A percentile compares a stretch with the other conserved stretches of the same genome.
Evolutionary conservation across 352 stramenopile species (phyloP).

Genomic region (Aphanomyces euteiches): DNA sequence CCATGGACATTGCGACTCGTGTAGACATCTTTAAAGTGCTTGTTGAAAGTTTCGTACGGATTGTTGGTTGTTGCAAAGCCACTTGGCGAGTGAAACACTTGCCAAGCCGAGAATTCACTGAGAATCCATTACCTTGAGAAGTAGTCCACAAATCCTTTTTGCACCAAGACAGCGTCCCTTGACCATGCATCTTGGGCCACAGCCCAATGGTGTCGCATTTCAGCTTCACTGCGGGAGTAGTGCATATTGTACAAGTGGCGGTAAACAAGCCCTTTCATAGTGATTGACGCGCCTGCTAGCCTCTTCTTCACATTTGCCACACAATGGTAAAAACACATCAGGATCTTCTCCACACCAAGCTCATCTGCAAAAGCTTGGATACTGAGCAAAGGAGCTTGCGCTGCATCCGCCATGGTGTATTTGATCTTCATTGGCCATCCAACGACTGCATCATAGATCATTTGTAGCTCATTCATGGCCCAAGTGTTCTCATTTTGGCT

Average conservation of each 20-base stretch:
- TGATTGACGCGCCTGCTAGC: background rate
- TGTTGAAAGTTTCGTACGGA: background rate
- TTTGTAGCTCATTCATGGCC: background rate
- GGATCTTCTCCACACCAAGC: background rate
- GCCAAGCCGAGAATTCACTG: background rate
- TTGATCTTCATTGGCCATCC: background rate
- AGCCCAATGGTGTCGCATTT: background rate
- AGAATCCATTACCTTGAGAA: background rate
- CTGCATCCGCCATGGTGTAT: conserved; percentile 1
- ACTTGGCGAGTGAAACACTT: background rate
- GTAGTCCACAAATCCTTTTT: background rate
- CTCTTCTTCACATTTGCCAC: background rate
- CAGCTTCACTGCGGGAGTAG: background rate
- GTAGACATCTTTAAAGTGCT: conserved; percentile 2
- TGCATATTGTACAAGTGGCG: background rate
- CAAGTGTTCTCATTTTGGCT: background rate
- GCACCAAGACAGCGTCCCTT: background rate
- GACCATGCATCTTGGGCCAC: background rate
- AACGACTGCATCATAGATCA: background rate
- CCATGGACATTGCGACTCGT: background rate
- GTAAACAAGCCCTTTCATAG: background rate
- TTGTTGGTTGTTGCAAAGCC: background rate
- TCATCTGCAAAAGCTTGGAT: background rate
- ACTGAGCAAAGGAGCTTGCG: background rate
- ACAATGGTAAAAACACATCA: conserved; percentile 20